Conservation (phyloP, 306 rosid genomes). For the Cucurbita ficifolia region DNA sequence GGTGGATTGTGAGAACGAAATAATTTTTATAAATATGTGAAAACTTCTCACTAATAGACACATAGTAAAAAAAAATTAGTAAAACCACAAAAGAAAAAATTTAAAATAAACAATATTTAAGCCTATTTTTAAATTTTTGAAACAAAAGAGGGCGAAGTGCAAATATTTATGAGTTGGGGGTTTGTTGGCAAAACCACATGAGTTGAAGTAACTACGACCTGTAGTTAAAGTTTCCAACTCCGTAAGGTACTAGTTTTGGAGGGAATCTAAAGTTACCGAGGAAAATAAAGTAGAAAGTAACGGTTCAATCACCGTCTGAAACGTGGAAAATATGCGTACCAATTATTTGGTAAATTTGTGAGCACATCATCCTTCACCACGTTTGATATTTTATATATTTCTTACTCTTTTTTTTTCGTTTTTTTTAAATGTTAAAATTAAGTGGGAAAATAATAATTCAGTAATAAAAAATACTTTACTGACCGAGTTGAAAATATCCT, state of each 20-base stretch:
- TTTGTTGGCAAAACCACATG: slow-evolving; percentile 3
- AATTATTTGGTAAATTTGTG: background rate
- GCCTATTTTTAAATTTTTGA: too few relatives aligned
- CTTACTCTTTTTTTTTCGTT: background rate
- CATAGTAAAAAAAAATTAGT: too few relatives aligned
- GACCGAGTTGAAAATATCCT: too few relatives aligned
- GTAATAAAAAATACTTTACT: too few relatives aligned
- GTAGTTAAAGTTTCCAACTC: background rate
- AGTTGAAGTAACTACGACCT: background rate
- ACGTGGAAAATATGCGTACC: background rate
- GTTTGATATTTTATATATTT: background rate
- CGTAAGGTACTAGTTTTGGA: background rate
- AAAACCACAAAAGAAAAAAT: too few relatives aligned
- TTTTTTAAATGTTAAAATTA: too few relatives aligned
- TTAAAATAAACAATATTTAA: too few relatives aligned
- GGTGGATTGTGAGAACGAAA: too few relatives aligned
- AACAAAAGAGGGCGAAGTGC: background rate
- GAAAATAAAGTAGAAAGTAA: background rate
- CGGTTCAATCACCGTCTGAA: background rate
- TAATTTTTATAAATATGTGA: too few relatives aligned
- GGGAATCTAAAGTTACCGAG: background rate
- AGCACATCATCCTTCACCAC: background rate
- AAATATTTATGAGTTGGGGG: background rate
- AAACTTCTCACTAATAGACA: too few relatives aligned
- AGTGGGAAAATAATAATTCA: too few relatives aligned